Conservation (phyloP, 306 rosid species). For the Astragalus membranaceus region DNA sequence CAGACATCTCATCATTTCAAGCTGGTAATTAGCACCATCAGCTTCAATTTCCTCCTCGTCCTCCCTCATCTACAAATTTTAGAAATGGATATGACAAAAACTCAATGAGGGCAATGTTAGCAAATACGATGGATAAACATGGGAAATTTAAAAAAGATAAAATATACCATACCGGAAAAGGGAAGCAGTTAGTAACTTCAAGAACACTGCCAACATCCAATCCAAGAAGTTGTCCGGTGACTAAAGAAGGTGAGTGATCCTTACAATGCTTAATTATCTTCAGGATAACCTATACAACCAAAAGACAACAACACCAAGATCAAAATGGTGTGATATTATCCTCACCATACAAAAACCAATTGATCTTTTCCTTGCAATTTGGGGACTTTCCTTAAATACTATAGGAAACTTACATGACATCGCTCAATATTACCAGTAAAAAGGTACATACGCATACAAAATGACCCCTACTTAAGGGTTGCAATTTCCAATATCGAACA, state of each 20-base stretch:
- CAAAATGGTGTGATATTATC: not conserved
- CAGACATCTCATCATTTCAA: constrained; percentile 99
- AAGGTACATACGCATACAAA: not conserved
- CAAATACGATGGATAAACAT: not conserved
- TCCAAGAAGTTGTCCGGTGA: constrained; percentile 97
- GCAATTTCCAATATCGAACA: not conserved
- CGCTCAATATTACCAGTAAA: not conserved
- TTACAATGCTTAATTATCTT: constrained; percentile 98
- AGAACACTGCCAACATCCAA: constrained; percentile 97
- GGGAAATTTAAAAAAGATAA: not conserved
- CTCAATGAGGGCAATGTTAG: not conserved
- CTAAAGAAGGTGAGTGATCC: constrained; percentile 88
- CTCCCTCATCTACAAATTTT: constrained; percentile 58
- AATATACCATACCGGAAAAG: constrained; percentile 88
- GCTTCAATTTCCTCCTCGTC: constrained; percentile 98
- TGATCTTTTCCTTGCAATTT: not conserved
- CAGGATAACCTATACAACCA: constrained; percentile 58
- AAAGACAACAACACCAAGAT: not conserved
- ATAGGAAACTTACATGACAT: not conserved
- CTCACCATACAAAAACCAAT: not conserved
- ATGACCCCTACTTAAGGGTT: not conserved
- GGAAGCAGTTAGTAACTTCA: constrained; percentile 97
- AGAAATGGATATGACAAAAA: constrained; percentile 2
- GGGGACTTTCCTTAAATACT: not conserved
- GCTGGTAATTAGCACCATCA: constrained; percentile 98